phyloP scores from a whole-genome alignment of 345 rosid genomes.

The Orychophragmus violaceus region DNA sequence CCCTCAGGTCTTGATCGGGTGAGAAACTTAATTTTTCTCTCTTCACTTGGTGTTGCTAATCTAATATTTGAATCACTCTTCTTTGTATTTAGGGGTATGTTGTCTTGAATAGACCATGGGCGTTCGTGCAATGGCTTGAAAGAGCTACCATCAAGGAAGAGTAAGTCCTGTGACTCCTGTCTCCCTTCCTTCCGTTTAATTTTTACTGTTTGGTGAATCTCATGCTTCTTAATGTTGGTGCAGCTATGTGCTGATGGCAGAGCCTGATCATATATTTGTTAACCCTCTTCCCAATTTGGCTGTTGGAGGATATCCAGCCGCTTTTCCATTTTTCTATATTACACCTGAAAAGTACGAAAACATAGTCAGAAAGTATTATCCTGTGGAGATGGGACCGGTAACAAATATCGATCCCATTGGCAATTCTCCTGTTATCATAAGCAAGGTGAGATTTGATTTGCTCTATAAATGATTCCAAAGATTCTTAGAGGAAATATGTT shows the following conservation, averaged over 20 bases:
- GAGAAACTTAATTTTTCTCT: background rate
- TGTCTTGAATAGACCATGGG: slow-evolving; percentile 98
- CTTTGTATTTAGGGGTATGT: slow-evolving; percentile 66
- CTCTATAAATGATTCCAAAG: background rate
- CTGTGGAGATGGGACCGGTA: slow-evolving; percentile 65
- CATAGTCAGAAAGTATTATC: slow-evolving; percentile 62
- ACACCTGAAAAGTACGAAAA: slow-evolving; percentile 54
- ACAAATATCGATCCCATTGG: slow-evolving; percentile 77
- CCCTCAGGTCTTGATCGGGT: slow-evolving; percentile 89
- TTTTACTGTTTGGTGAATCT: slow-evolving; percentile 7
- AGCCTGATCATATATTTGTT: slow-evolving; percentile 87
- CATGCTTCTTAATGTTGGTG: slow-evolving; percentile 8
- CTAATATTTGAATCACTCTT: background rate
- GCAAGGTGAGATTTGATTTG: slow-evolving; percentile 41
- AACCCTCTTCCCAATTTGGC: slow-evolving; percentile 85
- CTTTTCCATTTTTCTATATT: slow-evolving; percentile 87
- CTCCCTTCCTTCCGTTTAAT: background rate
- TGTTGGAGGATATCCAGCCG: slow-evolving; percentile 65
- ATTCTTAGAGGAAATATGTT: too few species aligned
- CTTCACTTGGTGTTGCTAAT: background rate
- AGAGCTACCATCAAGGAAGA: slow-evolving; percentile 86
- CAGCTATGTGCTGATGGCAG: slow-evolving; percentile 92
- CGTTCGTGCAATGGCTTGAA: slow-evolving; percentile 96
- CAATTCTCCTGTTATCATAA: slow-evolving; percentile 83
- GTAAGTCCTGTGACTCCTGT: slow-evolving; percentile 65